Evolutionary conservation across 495 filamentous ascomycete species (phyloP), one percentile per base, ranked within the genome.

Genomic region (Aspergillus homomorphus): DNA sequence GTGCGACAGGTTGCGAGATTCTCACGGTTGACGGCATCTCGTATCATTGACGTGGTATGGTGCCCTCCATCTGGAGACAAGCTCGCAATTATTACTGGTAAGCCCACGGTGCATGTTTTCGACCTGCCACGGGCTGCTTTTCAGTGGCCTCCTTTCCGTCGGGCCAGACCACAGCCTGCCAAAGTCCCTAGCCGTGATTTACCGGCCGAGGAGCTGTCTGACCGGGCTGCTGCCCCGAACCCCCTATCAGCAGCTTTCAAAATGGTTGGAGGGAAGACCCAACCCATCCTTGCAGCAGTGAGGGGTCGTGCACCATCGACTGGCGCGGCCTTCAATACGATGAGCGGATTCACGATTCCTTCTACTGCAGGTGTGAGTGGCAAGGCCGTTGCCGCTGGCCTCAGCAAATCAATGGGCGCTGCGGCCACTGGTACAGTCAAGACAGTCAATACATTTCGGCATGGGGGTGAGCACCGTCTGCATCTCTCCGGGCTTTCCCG

Each of bases 51-150:
- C 66, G 87, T 96, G 18, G 86, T 86, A 8, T 98, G 94, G 94
- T 87, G 86, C 1, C 79, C 83, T 42, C 92, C 93, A 8, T 85
- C 84, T 45, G 90, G 88, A 14, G 90, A 96, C 63, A 81, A 87
- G 59, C 69, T 91, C 14, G 92, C 92, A 14, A 84, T 98, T 66
- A 82, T 96, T 46, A 97, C 93, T 10, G 87, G 93, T 57, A 88
- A 89, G 62, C 90, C 93, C n/a, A 98, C 94, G 2, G 86, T 96
- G 4, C 94, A 98, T 71, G 83, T 96, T 22, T 86, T 94, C 62
- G 89, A 96, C 63, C 74, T 97, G 48, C 89, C 91, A n/a, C 74
- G 84, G 23, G 88, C 83, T 51, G 90, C 91, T 3, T 92, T 91
- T 57, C 84, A 88, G 44, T 97, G 92, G 93, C 92, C 92, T 28